These are phyloP conservation scores for Beta vulgaris DNA, from an alignment of 148 eudicot species.

Conservation along the genomic window DNA sequence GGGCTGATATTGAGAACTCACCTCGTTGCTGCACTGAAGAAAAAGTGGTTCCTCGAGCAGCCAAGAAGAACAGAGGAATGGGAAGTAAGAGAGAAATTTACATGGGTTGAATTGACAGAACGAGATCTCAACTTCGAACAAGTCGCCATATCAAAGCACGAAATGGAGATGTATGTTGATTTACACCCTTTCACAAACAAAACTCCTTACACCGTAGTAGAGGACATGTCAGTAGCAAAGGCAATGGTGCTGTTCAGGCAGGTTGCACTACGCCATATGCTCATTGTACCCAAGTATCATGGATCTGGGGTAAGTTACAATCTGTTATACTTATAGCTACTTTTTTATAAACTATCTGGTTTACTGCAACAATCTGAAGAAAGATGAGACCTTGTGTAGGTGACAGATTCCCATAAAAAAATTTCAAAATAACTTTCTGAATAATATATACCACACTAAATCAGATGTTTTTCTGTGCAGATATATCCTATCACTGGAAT, in stretches of 20 bases:
- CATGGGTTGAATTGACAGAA: constrained; percentile 66
- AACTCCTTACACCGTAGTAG: constrained; percentile 79
- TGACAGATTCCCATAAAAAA: not conserved
- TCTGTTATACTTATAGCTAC: not conserved
- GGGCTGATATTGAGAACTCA: constrained; percentile 72
- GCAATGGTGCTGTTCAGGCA: constrained; percentile 86
- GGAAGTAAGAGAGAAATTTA: constrained; percentile 66
- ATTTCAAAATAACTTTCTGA: not conserved
- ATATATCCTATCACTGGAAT: constrained; percentile 79
- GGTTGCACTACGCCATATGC: constrained; percentile 82
- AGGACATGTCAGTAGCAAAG: constrained; percentile 80
- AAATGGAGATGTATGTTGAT: constrained; percentile 82
- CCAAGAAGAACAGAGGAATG: constrained; percentile 59
- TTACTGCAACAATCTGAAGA: not conserved
- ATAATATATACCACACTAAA: constrained; percentile 12
- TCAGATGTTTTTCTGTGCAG: constrained; percentile 39
- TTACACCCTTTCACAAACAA: constrained; percentile 76
- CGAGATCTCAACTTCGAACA: constrained; percentile 54
- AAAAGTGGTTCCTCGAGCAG: constrained; percentile 67
- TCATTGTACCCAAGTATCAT: constrained; percentile 71
- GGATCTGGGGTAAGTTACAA: constrained; percentile 62
- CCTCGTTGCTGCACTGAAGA: constrained; percentile 64
- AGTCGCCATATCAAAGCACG: constrained; percentile 57
- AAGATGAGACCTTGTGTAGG: not conserved
- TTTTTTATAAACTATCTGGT: not conserved